These are phyloP conservation scores for Lagerstroemia speciosa DNA, from an alignment of 345 rosid genomes.

Conservation along the genomic window DNA sequence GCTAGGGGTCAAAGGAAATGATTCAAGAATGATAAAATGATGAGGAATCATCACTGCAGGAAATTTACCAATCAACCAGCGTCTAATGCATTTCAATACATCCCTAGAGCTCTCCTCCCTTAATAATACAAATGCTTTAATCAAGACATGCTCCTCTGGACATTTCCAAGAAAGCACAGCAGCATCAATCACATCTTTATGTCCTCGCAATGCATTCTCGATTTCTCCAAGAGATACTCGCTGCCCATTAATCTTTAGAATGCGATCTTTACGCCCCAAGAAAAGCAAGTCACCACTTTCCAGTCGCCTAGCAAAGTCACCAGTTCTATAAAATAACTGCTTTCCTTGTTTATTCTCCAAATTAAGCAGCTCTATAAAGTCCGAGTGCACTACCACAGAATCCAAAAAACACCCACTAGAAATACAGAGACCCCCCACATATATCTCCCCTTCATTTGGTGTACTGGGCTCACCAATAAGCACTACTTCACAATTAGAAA, in stretches of 20 bases:
- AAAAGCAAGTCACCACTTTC: slow-evolving; percentile 67
- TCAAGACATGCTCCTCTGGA: slow-evolving; percentile 31
- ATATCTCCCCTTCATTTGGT: slow-evolving; percentile 59
- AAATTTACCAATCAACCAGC: slow-evolving; percentile 55
- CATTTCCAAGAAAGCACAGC: slow-evolving; percentile 41
- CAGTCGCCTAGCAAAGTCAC: slow-evolving; percentile 72
- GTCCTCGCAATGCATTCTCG: slow-evolving; percentile 50
- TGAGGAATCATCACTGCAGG: slow-evolving; percentile 73
- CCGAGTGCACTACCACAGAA: slow-evolving; percentile 19
- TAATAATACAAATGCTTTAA: slow-evolving; percentile 49
- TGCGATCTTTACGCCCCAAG: slow-evolving; percentile 77
- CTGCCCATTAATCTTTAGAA: slow-evolving; percentile 71
- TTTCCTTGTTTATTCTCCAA: slow-evolving; percentile 35
- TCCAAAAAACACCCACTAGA: slow-evolving; percentile 48
- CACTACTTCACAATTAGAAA: slow-evolving; percentile 55
- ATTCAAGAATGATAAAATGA: slow-evolving; percentile 38
- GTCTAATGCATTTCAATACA: slow-evolving; percentile 32
- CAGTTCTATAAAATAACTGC: slow-evolving; percentile 56
- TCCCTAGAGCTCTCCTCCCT: slow-evolving; percentile 36
- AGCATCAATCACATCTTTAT: slow-evolving; percentile 53
- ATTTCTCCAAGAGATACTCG: slow-evolving; percentile 76
- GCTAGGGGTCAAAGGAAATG: slow-evolving; percentile 59
- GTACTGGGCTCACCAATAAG: slow-evolving; percentile 40
- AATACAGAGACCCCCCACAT: slow-evolving; percentile 67
- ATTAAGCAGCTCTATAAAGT: slow-evolving; percentile 38